Base-by-base conservation (phyloP, 306 rosid species). In the Pachyrhizus erosus region DNA sequence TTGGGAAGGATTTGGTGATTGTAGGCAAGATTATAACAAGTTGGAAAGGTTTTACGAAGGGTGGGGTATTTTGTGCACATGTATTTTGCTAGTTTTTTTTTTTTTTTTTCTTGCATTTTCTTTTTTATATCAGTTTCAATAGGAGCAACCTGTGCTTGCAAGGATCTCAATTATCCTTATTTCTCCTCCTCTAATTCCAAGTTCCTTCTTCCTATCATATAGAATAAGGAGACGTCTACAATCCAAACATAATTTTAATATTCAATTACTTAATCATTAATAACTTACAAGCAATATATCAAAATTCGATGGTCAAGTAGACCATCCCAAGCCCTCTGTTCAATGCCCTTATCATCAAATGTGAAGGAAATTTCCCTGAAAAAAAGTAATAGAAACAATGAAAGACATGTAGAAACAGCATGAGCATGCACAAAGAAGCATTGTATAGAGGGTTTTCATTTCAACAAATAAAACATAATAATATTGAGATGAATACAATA, bases 271-370 rank as follows among this genome's bases (percentile, higher is more conserved):
- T 39, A 70, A 42, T 60, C 26, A 71, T 49, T 55, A 64, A 83
- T 54, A 78, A 87, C 97, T 89, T 89, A 92, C 97, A 52, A 43
- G 88, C 97, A 92, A 78, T 92, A 92, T 68, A 89, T 87, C 82
- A 92, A 88, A 79, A 90, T 89, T 74, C 91, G 85, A 20, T 78
- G 73, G 64, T 83, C 86, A 52, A 90, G 83, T 26, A 90, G 83
- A 45, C 80, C 86, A 17, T 90, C 91, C 97, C 97, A 92, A 73
- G 97, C 94, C 83, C 93, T 90, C 76, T 39, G 79, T 23, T 58
- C 40, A 69, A 75, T 64, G 81, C 86, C 79, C 70, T 15, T 46
- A n/a, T 73, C 43, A 62, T 80, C 79, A 80, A 14, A 5, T 60
- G 78, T 67, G 65, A 88, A 82, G 52, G 87, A 45, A 82, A 91